Evolutionary conservation across 768 basidiomycete genomes (phyloP).

Genomic region (Mycena sanguinolenta): DNA sequence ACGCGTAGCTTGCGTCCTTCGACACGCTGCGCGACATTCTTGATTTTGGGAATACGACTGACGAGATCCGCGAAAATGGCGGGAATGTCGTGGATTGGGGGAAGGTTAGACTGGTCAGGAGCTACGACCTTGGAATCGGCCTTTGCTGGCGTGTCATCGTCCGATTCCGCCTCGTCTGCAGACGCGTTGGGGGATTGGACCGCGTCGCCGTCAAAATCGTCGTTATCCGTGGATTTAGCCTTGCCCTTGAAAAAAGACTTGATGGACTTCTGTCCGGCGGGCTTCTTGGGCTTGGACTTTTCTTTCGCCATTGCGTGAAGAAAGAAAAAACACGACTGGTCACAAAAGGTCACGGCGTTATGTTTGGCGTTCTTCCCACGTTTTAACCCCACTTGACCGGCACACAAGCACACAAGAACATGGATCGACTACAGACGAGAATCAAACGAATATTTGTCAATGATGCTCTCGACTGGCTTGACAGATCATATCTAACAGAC

Average conservation of each 20-base stretch:
- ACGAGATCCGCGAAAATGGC: conserved; percentile 85
- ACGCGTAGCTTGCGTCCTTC: conserved; percentile 89
- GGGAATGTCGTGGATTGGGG: conserved; percentile 80
- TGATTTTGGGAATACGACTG: conserved; percentile 72
- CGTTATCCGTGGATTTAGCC: conserved; percentile 47
- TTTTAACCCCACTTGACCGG: too few species aligned
- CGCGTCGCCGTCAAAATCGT: conserved; percentile 35
- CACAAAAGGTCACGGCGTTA: conserved; percentile 17
- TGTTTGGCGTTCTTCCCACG: not conserved
- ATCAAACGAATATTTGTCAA: conserved; percentile 47
- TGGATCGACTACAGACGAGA: conserved; percentile 19
- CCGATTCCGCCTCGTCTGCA: conserved; percentile 48
- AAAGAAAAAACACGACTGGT: conserved; percentile 28
- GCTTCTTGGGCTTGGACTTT: conserved; percentile 49
- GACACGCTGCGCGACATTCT: conserved; percentile 73
- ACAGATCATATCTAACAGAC: conserved; percentile 64
- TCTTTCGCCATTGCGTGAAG: conserved; percentile 62
- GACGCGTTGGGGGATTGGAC: conserved; percentile 41
- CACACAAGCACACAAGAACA: not conserved
- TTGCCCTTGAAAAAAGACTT: conserved; percentile 66
- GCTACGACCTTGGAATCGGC: conserved; percentile 56
- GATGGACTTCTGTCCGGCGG: conserved; percentile 66
- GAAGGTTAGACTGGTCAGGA: conserved; percentile 75
- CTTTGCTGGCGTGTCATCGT: conserved; percentile 48
- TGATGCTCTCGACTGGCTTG: conserved; percentile 57